These are phyloP conservation scores for Ceratocystis cacaofunesta DNA, from an alignment of 2,329 filamentous ascomycete species.

Conservation along the genomic window DNA sequence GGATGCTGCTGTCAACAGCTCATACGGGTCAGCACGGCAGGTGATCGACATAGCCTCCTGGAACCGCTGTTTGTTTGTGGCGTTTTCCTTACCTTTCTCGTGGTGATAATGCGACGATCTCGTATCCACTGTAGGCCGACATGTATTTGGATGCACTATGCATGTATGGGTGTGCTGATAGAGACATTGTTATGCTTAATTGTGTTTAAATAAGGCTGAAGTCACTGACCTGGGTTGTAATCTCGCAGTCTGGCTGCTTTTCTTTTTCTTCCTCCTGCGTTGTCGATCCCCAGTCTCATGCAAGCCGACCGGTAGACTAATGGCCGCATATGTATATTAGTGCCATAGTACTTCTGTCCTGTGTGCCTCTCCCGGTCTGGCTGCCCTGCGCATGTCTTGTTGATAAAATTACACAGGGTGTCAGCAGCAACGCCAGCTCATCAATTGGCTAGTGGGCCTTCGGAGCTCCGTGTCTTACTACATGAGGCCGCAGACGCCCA, in stretches of 20 bases:
- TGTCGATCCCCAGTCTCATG: background rate
- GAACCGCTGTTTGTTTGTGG: background rate
- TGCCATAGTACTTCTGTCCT: background rate
- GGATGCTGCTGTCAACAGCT: background rate
- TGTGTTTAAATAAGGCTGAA: background rate
- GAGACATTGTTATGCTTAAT: background rate
- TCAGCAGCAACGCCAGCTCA: background rate
- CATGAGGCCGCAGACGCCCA: background rate
- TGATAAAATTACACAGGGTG: background rate
- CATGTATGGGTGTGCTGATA: background rate
- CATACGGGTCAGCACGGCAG: background rate
- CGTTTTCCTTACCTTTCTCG: background rate
- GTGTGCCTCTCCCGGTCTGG: background rate
- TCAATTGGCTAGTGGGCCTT: background rate
- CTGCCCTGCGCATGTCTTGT: background rate
- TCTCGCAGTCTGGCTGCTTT: too few relatives aligned
- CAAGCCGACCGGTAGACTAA: background rate
- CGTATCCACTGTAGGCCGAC: background rate
- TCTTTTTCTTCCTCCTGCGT: background rate
- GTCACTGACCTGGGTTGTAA: background rate
- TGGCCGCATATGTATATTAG: background rate
- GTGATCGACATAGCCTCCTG: background rate
- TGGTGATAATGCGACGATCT: background rate
- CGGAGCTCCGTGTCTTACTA: slow-evolving; percentile 1
- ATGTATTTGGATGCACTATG: background rate